A percentile compares a stretch with the other conserved stretches of the same genome.
Evolutionary conservation across 352 stramenopile species (phyloP).

Genomic region (Aphanomyces cochlioides): DNA sequence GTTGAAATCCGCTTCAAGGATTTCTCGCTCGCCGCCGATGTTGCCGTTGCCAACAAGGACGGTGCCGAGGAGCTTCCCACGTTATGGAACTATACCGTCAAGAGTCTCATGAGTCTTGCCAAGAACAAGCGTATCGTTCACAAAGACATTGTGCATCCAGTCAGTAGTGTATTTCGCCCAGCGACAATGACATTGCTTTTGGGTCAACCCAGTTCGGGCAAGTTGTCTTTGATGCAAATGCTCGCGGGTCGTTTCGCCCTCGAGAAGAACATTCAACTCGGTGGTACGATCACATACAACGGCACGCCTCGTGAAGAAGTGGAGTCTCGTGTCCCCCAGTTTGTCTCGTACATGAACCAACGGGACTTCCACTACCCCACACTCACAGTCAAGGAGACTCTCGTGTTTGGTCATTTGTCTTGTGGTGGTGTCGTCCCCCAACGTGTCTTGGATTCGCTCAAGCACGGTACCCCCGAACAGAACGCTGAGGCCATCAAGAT

Average conservation of each 20-base stretch:
- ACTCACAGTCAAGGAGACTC: conserved; percentile 90
- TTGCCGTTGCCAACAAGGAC: conserved; percentile 23
- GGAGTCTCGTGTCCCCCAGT: conserved; percentile 39
- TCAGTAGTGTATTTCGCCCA: conserved; percentile 37
- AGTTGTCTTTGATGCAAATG: conserved; percentile 47
- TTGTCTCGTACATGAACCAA: conserved; percentile 46
- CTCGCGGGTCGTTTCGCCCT: conserved; percentile 39
- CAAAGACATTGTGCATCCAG: conserved; percentile 35
- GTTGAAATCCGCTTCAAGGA: conserved; percentile 58
- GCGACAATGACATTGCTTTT: conserved; percentile 43
- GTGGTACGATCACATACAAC: conserved; percentile 48
- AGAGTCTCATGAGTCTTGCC: conserved; percentile 32
- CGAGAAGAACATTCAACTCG: conserved; percentile 29
- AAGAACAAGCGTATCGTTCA: conserved; percentile 34
- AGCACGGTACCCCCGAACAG: conserved; percentile 41
- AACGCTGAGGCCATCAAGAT: conserved; percentile 43
- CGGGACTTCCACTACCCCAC: conserved; percentile 77
- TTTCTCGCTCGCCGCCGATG: conserved; percentile 46
- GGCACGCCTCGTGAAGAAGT: conserved; percentile 38
- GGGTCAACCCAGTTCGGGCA: conserved; percentile 46
- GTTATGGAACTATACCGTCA: conserved; percentile 45
- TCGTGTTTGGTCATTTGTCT: conserved; percentile 89
- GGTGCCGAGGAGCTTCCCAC: conserved; percentile 42
- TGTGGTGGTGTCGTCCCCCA: conserved; percentile 36
- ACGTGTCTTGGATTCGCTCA: conserved; percentile 41